Percentiles rank a stretch among this genome's conserved stretches.
These are phyloP conservation scores for Gnetum montanum DNA, from an alignment of 75 land plant species.

Conservation along the genomic window DNA sequence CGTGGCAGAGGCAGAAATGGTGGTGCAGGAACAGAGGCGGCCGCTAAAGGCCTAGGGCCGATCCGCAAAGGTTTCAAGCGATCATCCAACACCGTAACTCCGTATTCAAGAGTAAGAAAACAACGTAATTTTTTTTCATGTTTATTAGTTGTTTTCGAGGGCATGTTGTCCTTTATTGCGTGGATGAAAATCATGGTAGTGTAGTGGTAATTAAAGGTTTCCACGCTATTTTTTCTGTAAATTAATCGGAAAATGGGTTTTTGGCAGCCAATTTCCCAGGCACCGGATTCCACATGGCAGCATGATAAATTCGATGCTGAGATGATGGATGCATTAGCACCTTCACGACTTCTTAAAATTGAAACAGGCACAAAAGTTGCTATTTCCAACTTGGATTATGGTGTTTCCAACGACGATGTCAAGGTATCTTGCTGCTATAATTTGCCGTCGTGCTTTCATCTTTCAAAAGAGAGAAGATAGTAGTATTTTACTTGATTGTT, in stretches of 20 bases:
- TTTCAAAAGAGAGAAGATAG: not conserved
- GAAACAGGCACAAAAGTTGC: constrained; percentile 89
- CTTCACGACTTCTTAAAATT: constrained; percentile 28
- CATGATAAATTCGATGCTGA: constrained; percentile 64
- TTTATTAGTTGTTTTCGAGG: not conserved
- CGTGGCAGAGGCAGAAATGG: constrained; percentile 20
- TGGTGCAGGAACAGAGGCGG: constrained; percentile 26
- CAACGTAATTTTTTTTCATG: not conserved
- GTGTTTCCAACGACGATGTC: constrained; percentile 89
- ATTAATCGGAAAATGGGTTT: not conserved
- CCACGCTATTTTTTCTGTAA: not conserved
- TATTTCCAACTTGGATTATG: constrained; percentile 79
- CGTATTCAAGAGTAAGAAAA: constrained; percentile 60
- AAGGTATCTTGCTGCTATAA: constrained; percentile 47
- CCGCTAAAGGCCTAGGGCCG: constrained; percentile 30
- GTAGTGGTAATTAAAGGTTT: constrained; percentile 1
- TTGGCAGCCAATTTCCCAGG: constrained; percentile 17
- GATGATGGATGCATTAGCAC: constrained; percentile 17
- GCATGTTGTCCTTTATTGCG: not conserved
- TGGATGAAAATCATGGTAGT: not conserved
- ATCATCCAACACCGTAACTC: constrained; percentile 30
- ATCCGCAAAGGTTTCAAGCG: constrained; percentile 34
- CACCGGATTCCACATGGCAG: constrained; percentile 63
- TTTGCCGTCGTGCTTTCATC: not conserved
- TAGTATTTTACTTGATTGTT: not conserved